Percentiles rank a stretch among this genome's conserved stretches.
phyloP scores from a whole-genome alignment of 2,329 filamentous ascomycete species.

The Cercospora zeina region DNA sequence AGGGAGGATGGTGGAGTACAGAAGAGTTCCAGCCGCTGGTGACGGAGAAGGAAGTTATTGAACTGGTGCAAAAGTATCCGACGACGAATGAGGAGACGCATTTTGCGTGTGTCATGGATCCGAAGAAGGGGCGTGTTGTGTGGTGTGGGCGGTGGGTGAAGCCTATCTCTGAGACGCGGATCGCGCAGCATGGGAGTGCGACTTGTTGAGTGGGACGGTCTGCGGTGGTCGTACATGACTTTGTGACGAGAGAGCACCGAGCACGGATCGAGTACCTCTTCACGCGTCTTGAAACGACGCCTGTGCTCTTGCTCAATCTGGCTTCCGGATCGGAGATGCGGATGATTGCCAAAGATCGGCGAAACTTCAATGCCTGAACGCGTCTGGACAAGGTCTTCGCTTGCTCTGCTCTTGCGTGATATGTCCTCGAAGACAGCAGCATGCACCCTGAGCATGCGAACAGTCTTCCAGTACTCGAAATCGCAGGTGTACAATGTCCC shows the following conservation, averaged over 20 bases:
- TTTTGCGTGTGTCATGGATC: slow-evolving; percentile 60
- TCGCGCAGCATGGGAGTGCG: slow-evolving; percentile 26
- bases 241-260: not conserved
- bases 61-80: slow-evolving; percentile 55
- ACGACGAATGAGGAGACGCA: slow-evolving; percentile 60
- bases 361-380: not conserved
- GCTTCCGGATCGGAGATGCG: slow-evolving; percentile 6
- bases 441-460: not conserved
- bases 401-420: not conserved
- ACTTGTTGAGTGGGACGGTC: not conserved
- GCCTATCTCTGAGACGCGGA: slow-evolving; percentile 28
- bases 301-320: slow-evolving; percentile 7
- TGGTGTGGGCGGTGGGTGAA: slow-evolving; percentile 31
- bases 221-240: no score
- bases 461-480: no score
- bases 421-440: not conserved
- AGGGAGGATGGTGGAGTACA: not conserved
- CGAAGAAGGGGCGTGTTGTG: slow-evolving; percentile 34
- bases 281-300: slow-evolving; percentile 9
- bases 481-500: not conserved
- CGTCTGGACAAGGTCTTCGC: not conserved
- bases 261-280: not conserved
- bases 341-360: not conserved
- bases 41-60: slow-evolving; percentile 44
- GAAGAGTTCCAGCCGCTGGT: slow-evolving; percentile 30